Evolutionary conservation across 208 protist genomes (phyloP), one percentile per base, ranked within the genome.

Genomic region (Histomonas meleagridis): DNA sequence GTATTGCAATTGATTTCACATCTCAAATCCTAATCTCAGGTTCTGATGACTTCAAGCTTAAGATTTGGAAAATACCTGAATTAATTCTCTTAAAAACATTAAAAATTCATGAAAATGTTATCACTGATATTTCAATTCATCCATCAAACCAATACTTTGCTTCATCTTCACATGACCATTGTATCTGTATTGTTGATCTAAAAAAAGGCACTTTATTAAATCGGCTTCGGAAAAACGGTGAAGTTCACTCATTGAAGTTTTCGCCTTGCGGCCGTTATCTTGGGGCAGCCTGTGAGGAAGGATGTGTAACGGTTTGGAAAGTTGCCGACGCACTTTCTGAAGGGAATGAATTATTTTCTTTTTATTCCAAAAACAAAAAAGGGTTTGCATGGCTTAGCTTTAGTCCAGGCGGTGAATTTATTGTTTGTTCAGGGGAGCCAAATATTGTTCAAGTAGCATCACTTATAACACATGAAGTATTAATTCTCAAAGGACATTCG

Each of bases 81-180:
- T 26, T 32, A 38, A 86, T 46, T 55, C 26, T 86, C 3, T 55
- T 86, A 23, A 18, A 12, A 55, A 38, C 46, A 21, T 43, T 86
- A 18, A 18, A 55, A 57, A 7, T 18, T 38, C 76, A 86, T 86
- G 0, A 0, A 7, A 1, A n/a, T 53, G 46, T 55, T 16, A 86
- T 86, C 16, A 55, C 43, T 18, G 76, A 86, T 16, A 18, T 86
- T 35, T 16, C 51, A 51, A 43, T 86, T 86, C 76, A 86, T 55
- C 76, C 76, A 55, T 55, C 76, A 23, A 86, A 86, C 38, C n/a
- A 51, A 55, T 86, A 57, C 38, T 86, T 86, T 35, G 76, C 76
- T 10, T 43, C 46, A 38, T 51, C 46, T 32, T 51, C 76, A 32
- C 46, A 55, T 2, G 76, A 86, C 55, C 32, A 4, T 1, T 38